A percentile compares a stretch with the other conserved stretches of the same genome.
phyloP scores from a whole-genome alignment of 176 grass and related monocot genomes.

The Dactylis glomerata region DNA sequence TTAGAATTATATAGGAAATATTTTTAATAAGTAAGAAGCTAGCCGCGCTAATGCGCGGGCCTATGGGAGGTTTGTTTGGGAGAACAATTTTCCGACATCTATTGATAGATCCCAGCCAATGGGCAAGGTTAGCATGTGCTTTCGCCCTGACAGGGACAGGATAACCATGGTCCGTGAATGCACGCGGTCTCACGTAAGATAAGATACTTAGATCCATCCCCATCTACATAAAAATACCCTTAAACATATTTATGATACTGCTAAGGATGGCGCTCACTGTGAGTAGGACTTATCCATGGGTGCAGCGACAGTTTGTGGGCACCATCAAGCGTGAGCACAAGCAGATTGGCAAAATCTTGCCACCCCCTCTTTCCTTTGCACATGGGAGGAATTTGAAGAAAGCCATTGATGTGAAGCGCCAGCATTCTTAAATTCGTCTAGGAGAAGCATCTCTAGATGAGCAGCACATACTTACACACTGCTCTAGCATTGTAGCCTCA shows the following conservation, averaged over 20 bases:
- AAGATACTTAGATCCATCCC: not conserved
- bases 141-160: slow-evolving; percentile 77
- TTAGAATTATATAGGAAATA: too few species aligned
- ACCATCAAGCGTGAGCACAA: slow-evolving; percentile 79
- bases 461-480: not conserved
- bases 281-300: not conserved
- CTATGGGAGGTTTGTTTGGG: slow-evolving; percentile 90
- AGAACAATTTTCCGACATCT: slow-evolving; percentile 92
- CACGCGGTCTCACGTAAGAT: slow-evolving; percentile 70
- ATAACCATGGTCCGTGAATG: slow-evolving; percentile 82
- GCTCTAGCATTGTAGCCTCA: too few species aligned
- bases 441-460: not conserved
- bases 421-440: not conserved
- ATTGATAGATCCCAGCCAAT: slow-evolving; percentile 78
- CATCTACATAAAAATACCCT: not conserved
- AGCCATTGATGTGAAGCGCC: slow-evolving; percentile 36
- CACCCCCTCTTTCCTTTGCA: slow-evolving; percentile 77
- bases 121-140: slow-evolving; percentile 96
- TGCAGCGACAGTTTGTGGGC: slow-evolving; percentile 68
- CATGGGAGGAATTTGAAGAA: slow-evolving; percentile 80
- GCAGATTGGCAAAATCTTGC: slow-evolving; percentile 91
- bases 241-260: not conserved
- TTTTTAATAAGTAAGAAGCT: too few species aligned
- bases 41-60: too few species aligned
- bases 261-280: not conserved